phyloP scores from a whole-genome alignment of 371 early-diverging fungal species.

The Lichtheimia ornata region DNA sequence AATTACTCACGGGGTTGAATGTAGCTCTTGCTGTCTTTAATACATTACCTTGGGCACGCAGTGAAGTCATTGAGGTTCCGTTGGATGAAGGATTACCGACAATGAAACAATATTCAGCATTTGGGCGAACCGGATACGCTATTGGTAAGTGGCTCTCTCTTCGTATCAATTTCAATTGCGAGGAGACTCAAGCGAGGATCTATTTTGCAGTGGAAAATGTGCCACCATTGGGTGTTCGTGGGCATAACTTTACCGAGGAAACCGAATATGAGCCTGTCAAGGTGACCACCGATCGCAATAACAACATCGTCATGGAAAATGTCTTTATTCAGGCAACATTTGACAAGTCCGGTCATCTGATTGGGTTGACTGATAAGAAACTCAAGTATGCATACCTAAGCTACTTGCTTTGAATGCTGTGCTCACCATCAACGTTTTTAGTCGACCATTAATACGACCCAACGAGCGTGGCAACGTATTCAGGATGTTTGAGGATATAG shows the following conservation, averaged over 20 bases:
- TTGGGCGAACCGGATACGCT: slow-evolving; percentile 53
- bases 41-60: slow-evolving; percentile 77
- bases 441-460: slow-evolving; percentile 75
- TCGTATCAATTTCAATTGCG: not conserved
- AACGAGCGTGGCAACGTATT: slow-evolving; percentile 77
- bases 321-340: slow-evolving; percentile 67
- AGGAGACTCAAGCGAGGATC: not conserved
- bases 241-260: slow-evolving; percentile 16
- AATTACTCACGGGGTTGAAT: not conserved
- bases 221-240: slow-evolving; percentile 34
- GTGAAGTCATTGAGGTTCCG: slow-evolving; percentile 74
- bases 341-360: slow-evolving; percentile 71
- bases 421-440: slow-evolving; percentile 10
- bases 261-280: slow-evolving; percentile 31
- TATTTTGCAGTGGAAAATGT: slow-evolving; percentile 29
- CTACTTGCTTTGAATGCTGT: not conserved
- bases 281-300: slow-evolving; percentile 33
- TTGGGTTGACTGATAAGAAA: slow-evolving; percentile 63
- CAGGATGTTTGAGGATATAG: slow-evolving; percentile 83
- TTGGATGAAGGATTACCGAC: slow-evolving; percentile 36
- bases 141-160: slow-evolving; percentile 21
- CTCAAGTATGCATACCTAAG: slow-evolving; percentile 30
- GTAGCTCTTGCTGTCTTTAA: slow-evolving; percentile 72
- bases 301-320: slow-evolving; percentile 71
- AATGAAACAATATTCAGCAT: slow-evolving; percentile 57